These are phyloP conservation scores for Akanthomyces dipterigenus DNA, from an alignment of 2,329 filamentous ascomycete species.

Conservation along the genomic window DNA sequence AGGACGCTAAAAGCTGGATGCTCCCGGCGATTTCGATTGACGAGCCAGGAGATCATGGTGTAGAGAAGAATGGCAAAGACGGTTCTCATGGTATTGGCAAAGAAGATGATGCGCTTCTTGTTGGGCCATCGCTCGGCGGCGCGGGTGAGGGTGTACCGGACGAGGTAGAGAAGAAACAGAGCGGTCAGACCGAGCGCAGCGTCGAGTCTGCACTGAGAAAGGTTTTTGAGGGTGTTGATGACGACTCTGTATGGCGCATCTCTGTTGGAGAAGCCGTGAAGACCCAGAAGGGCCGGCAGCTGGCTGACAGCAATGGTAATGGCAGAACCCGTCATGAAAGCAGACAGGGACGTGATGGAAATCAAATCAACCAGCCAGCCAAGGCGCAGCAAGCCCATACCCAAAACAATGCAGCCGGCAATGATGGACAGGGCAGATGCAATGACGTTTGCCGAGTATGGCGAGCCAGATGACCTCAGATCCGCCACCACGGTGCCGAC, in stretches of 20 bases:
- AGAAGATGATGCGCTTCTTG: slow-evolving; percentile 74
- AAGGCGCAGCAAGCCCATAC: slow-evolving; percentile 69
- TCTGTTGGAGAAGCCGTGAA: slow-evolving; percentile 66
- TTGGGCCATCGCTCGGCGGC: slow-evolving; percentile 63
- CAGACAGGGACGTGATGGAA: slow-evolving; percentile 79
- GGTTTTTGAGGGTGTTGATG: slow-evolving; percentile 71
- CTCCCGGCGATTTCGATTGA: slow-evolving; percentile 61
- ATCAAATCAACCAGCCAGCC: slow-evolving; percentile 95
- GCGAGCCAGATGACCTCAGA: slow-evolving; percentile 49
- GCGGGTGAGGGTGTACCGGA: slow-evolving; percentile 59
- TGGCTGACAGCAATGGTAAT: slow-evolving; percentile 84
- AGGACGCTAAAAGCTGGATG: slow-evolving; percentile 69
- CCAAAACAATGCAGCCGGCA: slow-evolving; percentile 67
- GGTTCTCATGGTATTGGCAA: slow-evolving; percentile 82
- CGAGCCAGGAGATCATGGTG: slow-evolving; percentile 81
- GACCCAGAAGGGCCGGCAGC: slow-evolving; percentile 73
- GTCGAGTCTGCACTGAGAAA: slow-evolving; percentile 63
- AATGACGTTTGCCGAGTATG: slow-evolving; percentile 57
- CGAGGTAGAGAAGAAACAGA: slow-evolving; percentile 67
- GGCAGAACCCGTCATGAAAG: slow-evolving; percentile 95
- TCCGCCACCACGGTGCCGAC: slow-evolving; percentile 73
- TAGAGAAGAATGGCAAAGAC: slow-evolving; percentile 89
- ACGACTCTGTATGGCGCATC: slow-evolving; percentile 75
- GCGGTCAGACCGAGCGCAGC: slow-evolving; percentile 85
- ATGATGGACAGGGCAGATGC: slow-evolving; percentile 75